Conservation (phyloP, 768 basidiomycete species). For the Macrolepiota dolichaula region DNA sequence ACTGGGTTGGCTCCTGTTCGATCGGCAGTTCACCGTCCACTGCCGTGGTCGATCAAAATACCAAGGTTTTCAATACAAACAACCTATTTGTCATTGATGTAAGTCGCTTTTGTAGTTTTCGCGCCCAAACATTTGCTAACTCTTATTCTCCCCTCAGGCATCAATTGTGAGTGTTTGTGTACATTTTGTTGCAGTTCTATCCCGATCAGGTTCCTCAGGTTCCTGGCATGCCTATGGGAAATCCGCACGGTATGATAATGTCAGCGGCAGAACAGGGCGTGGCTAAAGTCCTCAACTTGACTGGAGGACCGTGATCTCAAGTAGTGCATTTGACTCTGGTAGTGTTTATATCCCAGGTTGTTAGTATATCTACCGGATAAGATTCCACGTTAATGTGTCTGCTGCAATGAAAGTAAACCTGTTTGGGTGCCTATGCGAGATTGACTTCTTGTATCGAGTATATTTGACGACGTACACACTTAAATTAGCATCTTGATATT, state of each 20-base stretch:
- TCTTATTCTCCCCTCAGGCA: not conserved
- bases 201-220: not conserved
- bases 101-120: not conserved
- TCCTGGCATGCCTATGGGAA: slow-evolving; percentile 6
- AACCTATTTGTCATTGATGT: slow-evolving; percentile 55
- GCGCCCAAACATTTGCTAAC: not conserved
- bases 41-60: slow-evolving; percentile 53
- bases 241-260: slow-evolving; percentile 10
- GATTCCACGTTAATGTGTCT: no score
- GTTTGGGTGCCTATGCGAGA: no score
- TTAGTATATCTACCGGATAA: no score
- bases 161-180: slow-evolving; percentile 1
- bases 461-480: no score
- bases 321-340: not conserved
- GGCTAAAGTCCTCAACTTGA: slow-evolving; percentile 3
- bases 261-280: slow-evolving; percentile 8
- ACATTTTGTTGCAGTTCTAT: not conserved
- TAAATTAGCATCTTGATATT: no score
- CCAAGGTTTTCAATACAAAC: slow-evolving; percentile 47
- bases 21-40: not conserved
- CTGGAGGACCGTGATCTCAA: slow-evolving; percentile 1
- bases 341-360: no score
- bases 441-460: no score
- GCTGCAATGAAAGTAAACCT: no score
- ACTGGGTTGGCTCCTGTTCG: slow-evolving; percentile 48